Base-by-base conservation (phyloP, 148 eudicot species). In the Agrostemma githago region DNA sequence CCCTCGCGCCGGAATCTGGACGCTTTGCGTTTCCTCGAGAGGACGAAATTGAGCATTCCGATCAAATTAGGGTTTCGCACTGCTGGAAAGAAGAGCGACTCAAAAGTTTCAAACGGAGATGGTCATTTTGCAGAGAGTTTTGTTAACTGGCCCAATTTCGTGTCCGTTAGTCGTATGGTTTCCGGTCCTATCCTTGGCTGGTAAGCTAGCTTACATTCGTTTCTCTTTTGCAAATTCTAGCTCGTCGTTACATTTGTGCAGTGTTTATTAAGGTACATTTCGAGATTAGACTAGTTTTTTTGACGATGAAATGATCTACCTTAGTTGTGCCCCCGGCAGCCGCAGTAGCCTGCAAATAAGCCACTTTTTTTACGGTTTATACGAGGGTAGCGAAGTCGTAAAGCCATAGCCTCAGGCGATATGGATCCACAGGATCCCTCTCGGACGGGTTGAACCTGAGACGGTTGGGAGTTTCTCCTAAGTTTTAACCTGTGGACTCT, bases 181-280 rank as follows among this genome's bases (percentile, higher is more conserved):
- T 90, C 96, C 19, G 98, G 98, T 20, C 97, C 99, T 1, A 60
- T 95, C 44, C 84, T 95, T 44, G 99, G 94, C 79, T 95, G 99
- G 99, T 95, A 76, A 71, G 82, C 39, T 73, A 2, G 20, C 5
- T 26, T 14, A 10, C n/a, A 8, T 20, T 5, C 20, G 14, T 73
- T 61, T 9, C 34, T 19, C 2, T 4, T 20, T 40, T 42, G 41
- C 12, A 43, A 12, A 26, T 26, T 8, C 8, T 48, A 48, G 54
- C 12, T 48, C 54, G 2, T 6, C 3, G 2, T 48, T 48, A 48
- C 12, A 8, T 7, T 48, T 7, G 12, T 9, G 56, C 56, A 51
- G 9, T 51, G 56, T 51, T 26, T 26, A 26, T 1, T 26, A 26
- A 26, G 34, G 34, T 26, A 26, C 34, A 26, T 26, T 26, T 26